Evolutionary conservation across 2,329 filamentous ascomycete genomes (phyloP).

Genomic region (Trichoderma sp.): DNA sequence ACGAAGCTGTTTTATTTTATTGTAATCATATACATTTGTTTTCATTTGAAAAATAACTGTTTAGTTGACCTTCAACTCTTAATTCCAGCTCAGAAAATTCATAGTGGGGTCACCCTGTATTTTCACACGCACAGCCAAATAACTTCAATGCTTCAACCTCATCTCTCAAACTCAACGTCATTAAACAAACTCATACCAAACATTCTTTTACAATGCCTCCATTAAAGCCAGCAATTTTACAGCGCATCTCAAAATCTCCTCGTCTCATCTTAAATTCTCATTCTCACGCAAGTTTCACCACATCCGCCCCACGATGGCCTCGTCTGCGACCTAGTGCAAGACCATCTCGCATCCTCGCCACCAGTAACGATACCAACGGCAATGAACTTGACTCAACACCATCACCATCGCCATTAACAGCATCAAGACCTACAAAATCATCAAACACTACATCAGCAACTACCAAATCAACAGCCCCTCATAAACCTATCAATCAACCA

Average conservation of each 20-base stretch:
- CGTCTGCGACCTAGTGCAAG: not conserved
- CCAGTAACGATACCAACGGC: not conserved
- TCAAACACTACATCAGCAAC: not conserved
- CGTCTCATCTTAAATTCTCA: not conserved
- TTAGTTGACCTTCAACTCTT: not conserved
- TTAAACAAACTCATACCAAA: not conserved
- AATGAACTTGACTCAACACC: not conserved
- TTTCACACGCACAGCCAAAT: not conserved
- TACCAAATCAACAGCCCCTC: not conserved
- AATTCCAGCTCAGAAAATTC: too few species aligned
- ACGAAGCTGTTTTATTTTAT: not conserved
- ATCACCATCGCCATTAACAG: not conserved
- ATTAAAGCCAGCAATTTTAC: not conserved
- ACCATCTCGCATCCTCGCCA: not conserved
- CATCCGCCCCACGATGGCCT: slow-evolving; percentile 11
- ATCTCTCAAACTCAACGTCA: not conserved
- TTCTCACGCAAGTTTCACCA: not conserved
- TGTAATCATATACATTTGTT: not conserved
- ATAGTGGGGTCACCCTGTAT: not conserved
- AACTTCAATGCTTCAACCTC: not conserved
- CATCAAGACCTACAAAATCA: not conserved
- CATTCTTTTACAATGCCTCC: not conserved
- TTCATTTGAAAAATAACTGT: not conserved
- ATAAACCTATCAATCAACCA: not conserved
- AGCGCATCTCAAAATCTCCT: not conserved